Evolutionary conservation across 1,139 yeast genomes (phyloP), one percentile per base, ranked within the genome.

Genomic region (Kluyveromyces sp.): DNA sequence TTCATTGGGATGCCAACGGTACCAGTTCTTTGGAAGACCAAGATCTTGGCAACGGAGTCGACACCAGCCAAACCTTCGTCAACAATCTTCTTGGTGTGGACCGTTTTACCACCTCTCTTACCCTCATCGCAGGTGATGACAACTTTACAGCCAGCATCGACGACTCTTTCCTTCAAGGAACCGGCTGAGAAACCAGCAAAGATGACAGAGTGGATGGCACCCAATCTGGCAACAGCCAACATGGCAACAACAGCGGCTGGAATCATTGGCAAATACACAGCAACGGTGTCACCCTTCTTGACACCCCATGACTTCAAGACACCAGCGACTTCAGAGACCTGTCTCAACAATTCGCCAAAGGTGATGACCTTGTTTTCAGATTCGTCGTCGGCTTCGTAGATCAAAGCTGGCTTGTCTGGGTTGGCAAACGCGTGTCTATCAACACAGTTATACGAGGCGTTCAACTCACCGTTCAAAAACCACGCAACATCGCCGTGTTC

Each of bases 121-220:
- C 96, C 96, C 71, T 89, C 96, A 70, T 92, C 97, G 66, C 95
- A 83, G 55, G 97, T 92, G 69, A 92, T 86, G 56, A 92, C 81
- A 46, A 90, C 94, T 71, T 82, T 84, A 62, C 92, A 86, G 54
- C 78, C 74, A 43, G 97, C 97, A 67, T 92, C 96, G 55, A 77
- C 77, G 59, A 89, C 85, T 70, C 97, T 84, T 71, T 92, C 97
- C 61, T 77, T 79, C 63, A 92, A 80, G 34, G 97, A 89, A 50
- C 96, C 96, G 34, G 96, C 83, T 31, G 95, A 84, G 73, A 92
- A 92, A 38, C 98, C 98, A 48, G 97, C 97, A 69, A 92, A 92
- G 56, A 92, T 83, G 45, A 92, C 97, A 8, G 97, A 86, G 72
- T 92, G 98, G 57, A 89, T 75, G 43, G 98, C 98, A 68, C 98